Base-by-base conservation (phyloP, 208 protist species). In the Eutreptiella sp. region DNA sequence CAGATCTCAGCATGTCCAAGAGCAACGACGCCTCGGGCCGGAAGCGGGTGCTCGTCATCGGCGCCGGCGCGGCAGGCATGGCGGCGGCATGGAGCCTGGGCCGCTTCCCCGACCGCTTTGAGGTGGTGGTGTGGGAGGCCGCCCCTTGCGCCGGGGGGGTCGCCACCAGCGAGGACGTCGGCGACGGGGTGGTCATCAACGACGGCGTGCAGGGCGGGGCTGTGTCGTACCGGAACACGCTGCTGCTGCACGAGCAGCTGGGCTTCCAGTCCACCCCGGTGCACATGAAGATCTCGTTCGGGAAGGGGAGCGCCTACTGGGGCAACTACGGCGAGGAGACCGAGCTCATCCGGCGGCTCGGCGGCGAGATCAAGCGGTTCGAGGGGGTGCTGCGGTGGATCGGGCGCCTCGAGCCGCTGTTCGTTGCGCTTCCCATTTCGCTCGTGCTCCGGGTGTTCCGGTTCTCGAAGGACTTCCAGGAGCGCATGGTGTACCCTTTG, bases 141-240 rank as follows among this genome's bases (percentile, higher is more conserved):
- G 31, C 35, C 32, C 5, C 47, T 1, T 27, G 21, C 16, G 4
- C 60, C 19, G 60, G 60, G 26, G 60, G 60, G 0, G 60, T 66
- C 9, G 60, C 60, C 36, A 66, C 60, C 29, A 52, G 35, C 1
- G 53, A 52, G 52, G 39, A 45, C 21, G 2, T 66, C 26, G n/a
- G n/a, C 16, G 19, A 46, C 27, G 33, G 29, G 5, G 1, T 29
- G 19, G 34, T 28, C 38, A 60, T 66, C 38, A 66, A 66, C 39
- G 60, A 66, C 50, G 60, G 60, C 42, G 60, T 66, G 46, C 60
- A 66, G 43, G 60, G 35, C 19, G 60, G 35, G 38, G 26, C 60
- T 26, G 34, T 38, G 16, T 39, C 53, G 34, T 66, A 66, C 48
- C 47, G 60, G 11, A 66, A 66, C 33, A 47, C 60, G 7, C 26